Evolutionary conservation across 2,329 filamentous ascomycete genomes (phyloP).

Genomic region (Daldinia sp.): DNA sequence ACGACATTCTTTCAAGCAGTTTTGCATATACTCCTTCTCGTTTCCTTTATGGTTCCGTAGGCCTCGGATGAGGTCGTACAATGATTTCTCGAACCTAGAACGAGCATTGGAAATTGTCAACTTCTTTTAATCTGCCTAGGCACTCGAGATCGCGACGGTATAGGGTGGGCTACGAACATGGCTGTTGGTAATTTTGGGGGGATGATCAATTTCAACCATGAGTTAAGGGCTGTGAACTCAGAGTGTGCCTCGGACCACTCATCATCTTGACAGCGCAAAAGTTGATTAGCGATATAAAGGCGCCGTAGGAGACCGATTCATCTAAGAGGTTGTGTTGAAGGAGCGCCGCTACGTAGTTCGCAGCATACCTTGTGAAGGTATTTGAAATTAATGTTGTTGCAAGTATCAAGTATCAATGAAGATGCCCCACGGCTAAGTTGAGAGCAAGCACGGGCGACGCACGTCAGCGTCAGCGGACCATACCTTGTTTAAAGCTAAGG

Average conservation of each 20-base stretch:
- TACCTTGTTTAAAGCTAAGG: not conserved
- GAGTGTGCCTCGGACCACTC: constrained; percentile 10
- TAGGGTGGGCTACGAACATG: constrained; percentile 39
- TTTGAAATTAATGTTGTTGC: not conserved
- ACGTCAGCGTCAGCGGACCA: constrained; percentile 26
- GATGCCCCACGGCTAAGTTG: constrained; percentile 14
- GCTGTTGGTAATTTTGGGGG: constrained; percentile 29
- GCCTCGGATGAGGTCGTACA: constrained; percentile 98
- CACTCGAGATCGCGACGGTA: not conserved
- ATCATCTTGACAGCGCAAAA: constrained; percentile 32
- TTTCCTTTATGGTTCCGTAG: constrained; percentile 94
- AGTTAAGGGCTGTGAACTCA: constrained; percentile 22
- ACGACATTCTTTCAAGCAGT: constrained; percentile 93
- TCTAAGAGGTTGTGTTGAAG: constrained; percentile 17
- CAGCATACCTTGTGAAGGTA: not conserved
- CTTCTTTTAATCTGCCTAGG: constrained; percentile 9
- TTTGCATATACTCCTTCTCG: constrained; percentile 94
- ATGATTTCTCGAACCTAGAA: constrained; percentile 95
- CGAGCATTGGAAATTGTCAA: constrained; percentile 43
- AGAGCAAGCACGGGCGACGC: constrained; percentile 13
- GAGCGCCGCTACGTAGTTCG: not conserved
- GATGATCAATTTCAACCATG: constrained; percentile 39
- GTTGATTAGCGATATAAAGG: constrained; percentile 3
- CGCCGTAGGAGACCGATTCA: constrained; percentile 8
- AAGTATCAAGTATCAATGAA: constrained; percentile 9